Base-by-base conservation (phyloP, 441 rosid genomes). In the Gossypium laxum region DNA sequence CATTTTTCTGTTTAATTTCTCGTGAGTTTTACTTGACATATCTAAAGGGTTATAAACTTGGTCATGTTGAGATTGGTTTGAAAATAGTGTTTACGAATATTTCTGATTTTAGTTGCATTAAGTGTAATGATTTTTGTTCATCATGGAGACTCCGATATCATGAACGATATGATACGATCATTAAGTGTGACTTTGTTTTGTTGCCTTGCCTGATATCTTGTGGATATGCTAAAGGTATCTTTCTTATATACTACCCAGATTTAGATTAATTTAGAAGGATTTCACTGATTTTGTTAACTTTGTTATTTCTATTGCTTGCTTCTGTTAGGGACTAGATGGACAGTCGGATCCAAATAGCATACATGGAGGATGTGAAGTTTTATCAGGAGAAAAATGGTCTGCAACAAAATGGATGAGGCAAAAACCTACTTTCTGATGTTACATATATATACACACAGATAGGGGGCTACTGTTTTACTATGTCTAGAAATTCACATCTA, bases 341-440 rank as follows among this genome's bases (percentile, higher is more conserved):
- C 84, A 87, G 60, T 89, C 96, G n/a, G 98, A 93, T 81, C 91
- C 90, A 2, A 87, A 78, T 32, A 93, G 98, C 86, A 73, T 91
- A 65, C 98, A 93, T 59, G 97, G 97, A 48, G 98, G 97, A 75
- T 93, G 98, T 28, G 90, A 90, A 84, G 96, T 93, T 60, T 75
- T 90, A 62, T 70, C 93, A 0, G 96, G 97, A 41, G 95, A 87
- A 82, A 93, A 93, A 78, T 93, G 98, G 97, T 93, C 97, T 12
- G 97, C 98, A 74, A 93, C 98, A 17, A 93, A 93, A 85, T 93
- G 98, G 98, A 90, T 91, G 98, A 88, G 98, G 80, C 96, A 93
- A 82, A 84, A 71, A 76, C 32, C 81, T 66, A 68, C 88, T 15
- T 56, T 74, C 73, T 93, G 81, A 83, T 48, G 75, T 70, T n/a